Evolutionary conservation across 495 filamentous ascomycete genomes (phyloP), one percentile per base, ranked within the genome.

Genomic region (Staphylotrichum tortipilum): DNA sequence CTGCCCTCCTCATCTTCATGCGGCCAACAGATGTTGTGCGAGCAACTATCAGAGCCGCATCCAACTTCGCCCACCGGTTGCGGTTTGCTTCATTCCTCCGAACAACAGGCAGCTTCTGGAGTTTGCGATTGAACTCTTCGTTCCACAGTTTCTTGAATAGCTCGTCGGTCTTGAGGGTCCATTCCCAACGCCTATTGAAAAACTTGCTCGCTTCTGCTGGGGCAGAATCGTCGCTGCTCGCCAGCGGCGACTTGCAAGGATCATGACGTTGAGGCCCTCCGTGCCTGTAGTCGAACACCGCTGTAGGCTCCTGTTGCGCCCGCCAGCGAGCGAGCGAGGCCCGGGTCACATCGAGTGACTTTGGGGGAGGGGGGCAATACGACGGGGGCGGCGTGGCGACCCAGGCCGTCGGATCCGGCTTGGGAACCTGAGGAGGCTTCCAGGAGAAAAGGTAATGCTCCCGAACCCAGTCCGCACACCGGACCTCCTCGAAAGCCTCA

Each of bases 211-310:
- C n/a, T n/a, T n/a, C n/a, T n/a, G n/a, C n/a, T n/a, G n/a, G n/a
- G n/a, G n/a, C n/a, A n/a, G n/a, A n/a, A n/a, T n/a, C n/a, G n/a
- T n/a, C 3, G 34, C 24, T 14, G 30, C 14, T 11, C 3, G n/a
- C 7, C 3, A 47, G 11, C 1, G 19, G 24, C 3, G 12, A 2
- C 12, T 19, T 24, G 36, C 31, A 53, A 7, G 55, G 56, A 7
- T 61, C 33, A 17, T 30, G 14, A 1, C 37, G 26, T 14, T 61
- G 59, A 6, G 59, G 59, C 0, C 59, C 59, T 0, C 59, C 59
- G 7, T 59, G 10, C 0, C 46, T 30, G 21, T 48, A 52, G 22
- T 61, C 48, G 21, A 49, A 52, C 11, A 31, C 24, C 21, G 29
- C 7, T 1, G 15, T 49, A 5, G 12, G 19, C 31, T 3, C 11